These are phyloP conservation scores for Mrakia blollopis DNA, from an alignment of 768 basidiomycete genomes.

Conservation along the genomic window DNA sequence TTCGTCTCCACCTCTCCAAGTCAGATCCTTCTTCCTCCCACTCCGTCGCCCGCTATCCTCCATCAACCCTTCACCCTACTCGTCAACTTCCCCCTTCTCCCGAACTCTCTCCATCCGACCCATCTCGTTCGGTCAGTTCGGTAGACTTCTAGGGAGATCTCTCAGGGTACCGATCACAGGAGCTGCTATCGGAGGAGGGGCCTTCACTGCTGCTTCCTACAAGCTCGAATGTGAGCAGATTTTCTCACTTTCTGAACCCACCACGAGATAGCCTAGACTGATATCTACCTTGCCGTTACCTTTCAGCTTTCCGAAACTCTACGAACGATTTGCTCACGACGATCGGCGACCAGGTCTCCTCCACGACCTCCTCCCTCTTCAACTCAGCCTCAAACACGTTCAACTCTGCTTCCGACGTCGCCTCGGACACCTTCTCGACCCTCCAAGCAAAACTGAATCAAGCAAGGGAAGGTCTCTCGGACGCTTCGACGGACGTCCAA, in stretches of 20 bases:
- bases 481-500: conserved; percentile 13
- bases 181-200: conserved; percentile 30
- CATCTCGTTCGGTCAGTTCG: conserved; percentile 29
- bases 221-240: conserved; percentile 28
- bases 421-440: conserved; percentile 13
- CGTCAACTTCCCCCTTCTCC: background rate
- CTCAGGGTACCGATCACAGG: conserved; percentile 28
- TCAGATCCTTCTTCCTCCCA: conserved; percentile 1
- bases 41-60: background rate
- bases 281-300: background rate
- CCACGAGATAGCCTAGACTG: background rate
- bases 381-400: conserved; percentile 16
- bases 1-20: conserved; percentile 9
- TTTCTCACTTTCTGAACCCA: background rate
- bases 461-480: conserved; percentile 1
- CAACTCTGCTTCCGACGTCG: conserved; percentile 4
- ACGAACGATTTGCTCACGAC: conserved; percentile 7
- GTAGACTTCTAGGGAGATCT: conserved; percentile 23
- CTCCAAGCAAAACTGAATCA: conserved; percentile 14
- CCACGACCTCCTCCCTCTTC: conserved; percentile 23
- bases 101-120: conserved; percentile 26
- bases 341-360: conserved; percentile 19
- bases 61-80: background rate
- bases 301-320: conserved; percentile 21
- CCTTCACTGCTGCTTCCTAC: conserved; percentile 21